A percentile compares a stretch with the other conserved stretches of the same genome.
Conservation (phyloP, 176 grass and related monocot genomes). For the Dactylis glomerata region DNA sequence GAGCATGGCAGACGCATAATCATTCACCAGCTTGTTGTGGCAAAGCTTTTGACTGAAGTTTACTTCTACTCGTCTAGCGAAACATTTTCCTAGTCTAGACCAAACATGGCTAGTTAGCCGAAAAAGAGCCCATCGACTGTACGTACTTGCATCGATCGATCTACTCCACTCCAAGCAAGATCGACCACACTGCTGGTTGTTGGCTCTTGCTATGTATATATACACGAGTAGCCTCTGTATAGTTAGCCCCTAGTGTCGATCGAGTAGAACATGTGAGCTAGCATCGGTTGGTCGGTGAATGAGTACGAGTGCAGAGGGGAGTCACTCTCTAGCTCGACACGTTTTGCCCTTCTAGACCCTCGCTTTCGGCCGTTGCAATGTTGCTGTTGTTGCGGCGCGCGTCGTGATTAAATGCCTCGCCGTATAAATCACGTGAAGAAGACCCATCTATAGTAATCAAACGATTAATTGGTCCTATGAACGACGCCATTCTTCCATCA, state of each 20-base stretch:
- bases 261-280: neutral
- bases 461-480: neutral
- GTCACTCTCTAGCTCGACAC: neutral
- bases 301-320: neutral
- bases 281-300: neutral
- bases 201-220: neutral
- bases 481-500: neutral
- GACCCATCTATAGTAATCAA: constrained; percentile 1
- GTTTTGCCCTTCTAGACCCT: neutral
- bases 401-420: neutral
- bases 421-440: neutral
- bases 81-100: neutral
- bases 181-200: neutral
- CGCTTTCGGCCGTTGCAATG: neutral
- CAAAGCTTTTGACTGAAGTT: neutral
- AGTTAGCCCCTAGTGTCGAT: neutral
- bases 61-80: neutral
- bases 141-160: neutral
- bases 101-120: neutral
- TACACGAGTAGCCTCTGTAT: neutral
- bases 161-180: neutral
- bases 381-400: neutral
- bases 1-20: no score
- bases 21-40: no score
- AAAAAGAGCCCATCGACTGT: neutral